Percentiles rank a stretch among this genome's conserved stretches.
phyloP scores from a whole-genome alignment of 352 stramenopile species.

The Phytophthora meadii region DNA sequence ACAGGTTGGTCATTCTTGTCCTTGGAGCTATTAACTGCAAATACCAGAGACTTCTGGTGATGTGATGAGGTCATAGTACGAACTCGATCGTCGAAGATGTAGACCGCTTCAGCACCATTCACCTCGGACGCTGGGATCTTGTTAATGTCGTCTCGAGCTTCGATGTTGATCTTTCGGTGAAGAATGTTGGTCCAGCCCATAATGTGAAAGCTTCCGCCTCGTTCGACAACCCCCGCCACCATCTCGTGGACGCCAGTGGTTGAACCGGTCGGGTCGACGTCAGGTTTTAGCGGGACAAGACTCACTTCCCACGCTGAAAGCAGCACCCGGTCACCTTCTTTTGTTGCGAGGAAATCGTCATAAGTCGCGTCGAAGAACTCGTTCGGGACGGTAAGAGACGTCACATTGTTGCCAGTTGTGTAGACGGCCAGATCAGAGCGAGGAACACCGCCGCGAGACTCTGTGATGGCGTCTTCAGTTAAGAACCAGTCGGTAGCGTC shows the following conservation, averaged over 20 bases:
- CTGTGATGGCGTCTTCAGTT: constrained; percentile 49
- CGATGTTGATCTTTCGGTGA: constrained; percentile 34
- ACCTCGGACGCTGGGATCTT: constrained; percentile 13
- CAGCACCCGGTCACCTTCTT: constrained; percentile 32
- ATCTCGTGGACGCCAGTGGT: constrained; percentile 42
- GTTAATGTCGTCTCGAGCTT: constrained; percentile 52
- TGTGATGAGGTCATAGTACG: constrained; percentile 39
- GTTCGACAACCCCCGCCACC: constrained; percentile 35
- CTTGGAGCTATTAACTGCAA: constrained; percentile 14
- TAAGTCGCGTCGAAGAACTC: constrained; percentile 53
- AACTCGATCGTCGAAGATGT: constrained; percentile 63
- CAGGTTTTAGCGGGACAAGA: constrained; percentile 47
- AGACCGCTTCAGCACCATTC: constrained; percentile 21
- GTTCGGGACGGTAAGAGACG: constrained; percentile 39
- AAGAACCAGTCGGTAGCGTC: constrained; percentile 59
- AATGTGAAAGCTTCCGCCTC: constrained; percentile 45
- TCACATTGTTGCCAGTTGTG: constrained; percentile 48
- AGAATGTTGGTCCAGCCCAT: constrained; percentile 61
- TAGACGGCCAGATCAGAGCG: constrained; percentile 40
- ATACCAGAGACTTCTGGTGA: constrained; percentile 57
- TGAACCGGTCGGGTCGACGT: constrained; percentile 19
- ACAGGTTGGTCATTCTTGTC: constrained; percentile 24
- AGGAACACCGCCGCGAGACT: constrained; percentile 42
- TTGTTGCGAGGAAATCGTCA: constrained; percentile 38
- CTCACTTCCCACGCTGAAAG: constrained; percentile 59